Percentiles rank a stretch among this genome's conserved stretches.
Conservation (phyloP, 73 alveolate genomes). For the Paramecium biaurelia region DNA sequence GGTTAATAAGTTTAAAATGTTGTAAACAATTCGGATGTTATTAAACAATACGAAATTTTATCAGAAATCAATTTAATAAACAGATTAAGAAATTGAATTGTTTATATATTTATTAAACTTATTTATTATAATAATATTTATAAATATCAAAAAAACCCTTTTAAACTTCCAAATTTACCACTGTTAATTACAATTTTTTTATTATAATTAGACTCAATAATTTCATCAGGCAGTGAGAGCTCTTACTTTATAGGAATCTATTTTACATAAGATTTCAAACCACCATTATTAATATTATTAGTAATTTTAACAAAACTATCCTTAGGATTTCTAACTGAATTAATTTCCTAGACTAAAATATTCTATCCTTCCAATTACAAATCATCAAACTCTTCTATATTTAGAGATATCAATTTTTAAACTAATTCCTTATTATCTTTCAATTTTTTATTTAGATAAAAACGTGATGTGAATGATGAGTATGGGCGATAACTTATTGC, state of each 20-base stretch:
- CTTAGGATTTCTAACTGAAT: neutral
- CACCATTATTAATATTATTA: neutral
- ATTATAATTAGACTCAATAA: neutral
- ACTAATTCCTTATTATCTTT: neutral
- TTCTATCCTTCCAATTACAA: neutral
- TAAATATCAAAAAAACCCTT: neutral
- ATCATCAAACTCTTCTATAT: neutral
- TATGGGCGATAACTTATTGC: neutral
- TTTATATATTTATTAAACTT: neutral
- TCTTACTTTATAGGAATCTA: conserved; percentile 12
- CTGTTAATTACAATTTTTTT: neutral
- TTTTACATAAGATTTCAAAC: neutral
- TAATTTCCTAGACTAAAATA: neutral
- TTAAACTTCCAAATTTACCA: conserved; percentile 19
- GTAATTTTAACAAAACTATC: conserved; percentile 10
- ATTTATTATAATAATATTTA: neutral
- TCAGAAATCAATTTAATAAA: neutral
- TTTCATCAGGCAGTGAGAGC: neutral
- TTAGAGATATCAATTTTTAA: neutral
- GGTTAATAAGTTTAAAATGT: neutral
- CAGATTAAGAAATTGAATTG: neutral
- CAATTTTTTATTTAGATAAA: neutral
- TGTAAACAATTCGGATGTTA: neutral
- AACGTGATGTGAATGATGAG: neutral
- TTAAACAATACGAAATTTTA: neutral